phyloP scores from a whole-genome alignment of 495 filamentous ascomycete genomes.

The Chaetomium tenue region DNA sequence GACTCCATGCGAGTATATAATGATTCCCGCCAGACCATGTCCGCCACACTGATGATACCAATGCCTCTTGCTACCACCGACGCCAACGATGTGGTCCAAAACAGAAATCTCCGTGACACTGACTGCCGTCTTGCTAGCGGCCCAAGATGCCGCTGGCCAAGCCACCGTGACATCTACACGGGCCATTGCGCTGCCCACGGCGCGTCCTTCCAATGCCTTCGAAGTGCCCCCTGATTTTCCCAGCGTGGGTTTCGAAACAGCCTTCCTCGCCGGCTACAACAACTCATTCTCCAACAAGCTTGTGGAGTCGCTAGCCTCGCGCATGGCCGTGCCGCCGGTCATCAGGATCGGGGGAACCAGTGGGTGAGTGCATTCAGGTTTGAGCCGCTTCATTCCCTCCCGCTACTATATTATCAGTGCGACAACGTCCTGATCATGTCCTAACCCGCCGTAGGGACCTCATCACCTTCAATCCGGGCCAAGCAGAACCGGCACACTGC shows the following conservation, averaged over 20 bases:
- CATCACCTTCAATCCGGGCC: not conserved
- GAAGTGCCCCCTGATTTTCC: not conserved
- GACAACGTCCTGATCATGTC: not conserved
- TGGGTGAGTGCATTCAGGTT: not conserved
- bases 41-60: not conserved
- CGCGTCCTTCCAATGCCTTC: not conserved
- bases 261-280: not conserved
- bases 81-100: not conserved
- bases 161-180: conserved; percentile 1
- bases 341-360: conserved; percentile 1
- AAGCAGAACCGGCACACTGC: conserved; percentile 3
- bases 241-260: not conserved
- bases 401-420: not conserved
- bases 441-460: not conserved
- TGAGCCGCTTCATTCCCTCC: not conserved
- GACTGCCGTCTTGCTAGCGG: not conserved
- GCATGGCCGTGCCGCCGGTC: not conserved
- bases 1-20: not conserved
- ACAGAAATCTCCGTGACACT: not conserved
- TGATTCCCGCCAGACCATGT: not conserved
- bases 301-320: not conserved
- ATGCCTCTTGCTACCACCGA: not conserved
- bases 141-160: not conserved
- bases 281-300: not conserved
- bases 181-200: not conserved